A percentile compares a stretch with the other conserved stretches of the same genome.
Conservation (phyloP, 352 stramenopile species). For the Pythium monospermum region DNA sequence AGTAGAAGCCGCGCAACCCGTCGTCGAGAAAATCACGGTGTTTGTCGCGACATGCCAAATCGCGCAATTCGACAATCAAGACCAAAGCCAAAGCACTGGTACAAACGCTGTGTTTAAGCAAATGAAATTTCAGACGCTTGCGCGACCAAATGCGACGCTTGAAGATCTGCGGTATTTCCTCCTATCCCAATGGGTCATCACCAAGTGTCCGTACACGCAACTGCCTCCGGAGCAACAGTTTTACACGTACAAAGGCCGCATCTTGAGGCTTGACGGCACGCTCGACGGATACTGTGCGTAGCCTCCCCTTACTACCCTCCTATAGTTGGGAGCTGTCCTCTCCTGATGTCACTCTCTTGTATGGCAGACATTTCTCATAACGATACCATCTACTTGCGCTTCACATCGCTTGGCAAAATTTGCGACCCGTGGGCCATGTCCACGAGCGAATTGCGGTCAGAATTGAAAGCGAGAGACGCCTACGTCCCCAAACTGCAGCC, state of each 20-base stretch:
- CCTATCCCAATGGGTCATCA: constrained; percentile 53
- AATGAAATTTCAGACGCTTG: constrained; percentile 52
- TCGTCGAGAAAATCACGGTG: constrained; percentile 36
- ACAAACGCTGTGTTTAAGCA: constrained; percentile 32
- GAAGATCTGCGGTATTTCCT: constrained; percentile 53
- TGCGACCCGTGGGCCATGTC: constrained; percentile 73
- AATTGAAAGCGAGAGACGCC: constrained; percentile 47
- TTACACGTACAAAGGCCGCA: constrained; percentile 68
- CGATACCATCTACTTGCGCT: constrained; percentile 70
- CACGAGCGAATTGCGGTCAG: constrained; percentile 58
- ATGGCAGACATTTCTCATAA: constrained; percentile 52
- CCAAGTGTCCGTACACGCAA: constrained; percentile 43
- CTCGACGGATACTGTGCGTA: constrained; percentile 62
- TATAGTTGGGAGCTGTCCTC: neutral
- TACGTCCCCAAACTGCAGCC: constrained; percentile 65
- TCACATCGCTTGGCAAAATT: constrained; percentile 57
- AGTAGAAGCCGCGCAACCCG: no score
- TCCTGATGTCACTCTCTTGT: neutral
- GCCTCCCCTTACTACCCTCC: neutral
- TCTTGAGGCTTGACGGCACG: constrained; percentile 52
- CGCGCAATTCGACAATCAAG: constrained; percentile 15
- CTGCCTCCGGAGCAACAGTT: constrained; percentile 49
- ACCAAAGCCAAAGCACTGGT: neutral
- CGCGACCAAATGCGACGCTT: constrained; percentile 34
- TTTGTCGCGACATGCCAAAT: constrained; percentile 59